phyloP scores from a whole-genome alignment of 2,329 filamentous ascomycete species.

The Hypomyces perniciosus region DNA sequence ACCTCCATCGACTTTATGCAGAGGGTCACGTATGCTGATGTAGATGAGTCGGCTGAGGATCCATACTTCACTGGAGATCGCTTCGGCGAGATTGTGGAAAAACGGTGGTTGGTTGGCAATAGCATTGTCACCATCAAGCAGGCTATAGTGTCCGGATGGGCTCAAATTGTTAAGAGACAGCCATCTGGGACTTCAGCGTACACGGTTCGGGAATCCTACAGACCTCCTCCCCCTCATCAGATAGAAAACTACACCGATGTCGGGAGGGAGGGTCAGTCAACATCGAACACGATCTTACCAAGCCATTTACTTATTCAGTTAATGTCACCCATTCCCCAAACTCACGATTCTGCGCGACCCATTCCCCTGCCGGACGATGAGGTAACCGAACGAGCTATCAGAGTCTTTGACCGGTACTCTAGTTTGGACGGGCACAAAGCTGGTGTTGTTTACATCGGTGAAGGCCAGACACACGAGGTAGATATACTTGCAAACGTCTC shows the following conservation, averaged over 20 bases:
- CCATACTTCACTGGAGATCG: conserved; percentile 57
- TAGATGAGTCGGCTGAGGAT: conserved; percentile 67
- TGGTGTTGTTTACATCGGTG: conserved; percentile 87
- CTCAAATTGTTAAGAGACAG: conserved; percentile 65
- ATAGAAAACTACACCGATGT: conserved; percentile 41
- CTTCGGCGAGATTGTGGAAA: conserved; percentile 61
- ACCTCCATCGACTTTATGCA: conserved; percentile 96
- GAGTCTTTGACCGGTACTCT: conserved; percentile 76
- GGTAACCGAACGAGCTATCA: conserved; percentile 65
- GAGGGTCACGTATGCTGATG: conserved; percentile 76
- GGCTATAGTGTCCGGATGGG: conserved; percentile 58
- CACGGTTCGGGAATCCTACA: conserved; percentile 54
- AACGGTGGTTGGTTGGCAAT: conserved; percentile 67
- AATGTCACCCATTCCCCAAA: conserved; percentile 56
- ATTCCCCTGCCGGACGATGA: conserved; percentile 70
- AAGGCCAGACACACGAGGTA: conserved; percentile 73
- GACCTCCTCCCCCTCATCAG: conserved; percentile 53
- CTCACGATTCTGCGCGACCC: conserved; percentile 56
- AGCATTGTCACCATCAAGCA: conserved; percentile 71
- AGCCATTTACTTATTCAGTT: conserved; percentile 68
- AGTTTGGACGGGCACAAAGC: conserved; percentile 94
- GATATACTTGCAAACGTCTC: conserved; percentile 84
- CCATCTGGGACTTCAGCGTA: conserved; percentile 61
- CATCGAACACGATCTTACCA: conserved; percentile 59
- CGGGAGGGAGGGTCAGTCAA: conserved; percentile 44